phyloP scores from a whole-genome alignment of 129 eudicot species.

The Saposhnikovia divaricata region DNA sequence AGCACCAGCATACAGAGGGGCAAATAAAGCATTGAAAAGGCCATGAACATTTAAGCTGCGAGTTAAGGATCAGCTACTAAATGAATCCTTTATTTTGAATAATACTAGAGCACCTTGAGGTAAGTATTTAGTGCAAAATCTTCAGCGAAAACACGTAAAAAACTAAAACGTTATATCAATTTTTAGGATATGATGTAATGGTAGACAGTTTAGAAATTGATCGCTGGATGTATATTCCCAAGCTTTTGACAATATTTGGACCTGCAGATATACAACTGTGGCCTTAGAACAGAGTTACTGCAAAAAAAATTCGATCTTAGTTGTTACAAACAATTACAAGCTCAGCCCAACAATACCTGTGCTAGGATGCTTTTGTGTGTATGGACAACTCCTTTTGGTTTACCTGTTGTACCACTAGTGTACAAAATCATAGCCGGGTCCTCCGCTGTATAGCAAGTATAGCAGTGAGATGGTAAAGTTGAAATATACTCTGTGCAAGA shows the following conservation, averaged over 20 bases:
- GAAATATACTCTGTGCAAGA: background rate
- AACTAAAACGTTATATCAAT: background rate
- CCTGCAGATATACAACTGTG: constrained; percentile 38
- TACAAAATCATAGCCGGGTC: constrained; percentile 85
- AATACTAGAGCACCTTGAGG: background rate
- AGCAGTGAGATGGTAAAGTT: constrained; percentile 3
- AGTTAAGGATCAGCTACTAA: constrained; percentile 41
- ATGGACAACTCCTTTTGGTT: constrained; percentile 98
- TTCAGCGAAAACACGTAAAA: background rate
- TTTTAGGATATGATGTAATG: constrained; percentile 91
- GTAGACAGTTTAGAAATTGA: constrained; percentile 85
- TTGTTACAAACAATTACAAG: background rate
- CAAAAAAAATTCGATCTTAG: background rate
- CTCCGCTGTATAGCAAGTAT: constrained; percentile 36
- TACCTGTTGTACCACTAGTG: constrained; percentile 98
- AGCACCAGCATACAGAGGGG: constrained; percentile 91
- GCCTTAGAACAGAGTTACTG: background rate
- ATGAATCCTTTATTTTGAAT: background rate
- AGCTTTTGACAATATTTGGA: constrained; percentile 71
- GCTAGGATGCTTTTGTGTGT: constrained; percentile 82
- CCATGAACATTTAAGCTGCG: constrained; percentile 82
- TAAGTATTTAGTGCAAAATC: background rate
- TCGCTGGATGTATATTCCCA: constrained; percentile 85
- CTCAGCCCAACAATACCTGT: constrained; percentile 50
- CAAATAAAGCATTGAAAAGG: constrained; percentile 80